These are phyloP conservation scores for Lentinula lateritia DNA, from an alignment of 768 basidiomycete species.

Conservation along the genomic window DNA sequence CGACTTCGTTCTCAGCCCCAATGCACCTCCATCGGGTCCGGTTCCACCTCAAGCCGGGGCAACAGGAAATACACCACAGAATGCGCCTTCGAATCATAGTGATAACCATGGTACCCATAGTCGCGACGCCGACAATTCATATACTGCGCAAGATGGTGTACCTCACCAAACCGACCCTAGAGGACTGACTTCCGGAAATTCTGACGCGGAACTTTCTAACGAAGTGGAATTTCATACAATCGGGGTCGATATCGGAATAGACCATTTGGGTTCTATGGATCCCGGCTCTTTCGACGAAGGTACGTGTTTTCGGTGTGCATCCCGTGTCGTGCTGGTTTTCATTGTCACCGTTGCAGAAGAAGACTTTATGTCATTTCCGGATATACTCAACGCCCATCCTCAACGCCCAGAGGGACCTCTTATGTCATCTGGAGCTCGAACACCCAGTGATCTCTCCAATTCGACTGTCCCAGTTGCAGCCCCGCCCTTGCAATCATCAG, in stretches of 20 bases:
- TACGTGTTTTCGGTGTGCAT: not conserved
- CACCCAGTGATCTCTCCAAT: not conserved
- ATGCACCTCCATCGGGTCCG: not conserved
- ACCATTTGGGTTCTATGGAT: not conserved
- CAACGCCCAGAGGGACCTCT: not conserved
- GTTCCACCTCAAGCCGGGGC: not conserved
- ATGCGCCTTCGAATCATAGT: not conserved
- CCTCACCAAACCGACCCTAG: not conserved
- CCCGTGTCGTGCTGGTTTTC: not conserved
- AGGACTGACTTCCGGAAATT: not conserved
- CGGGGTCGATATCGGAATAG: not conserved
- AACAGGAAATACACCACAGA: not conserved
- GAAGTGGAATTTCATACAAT: not conserved
- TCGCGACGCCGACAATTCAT: not conserved
- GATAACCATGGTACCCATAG: not conserved
- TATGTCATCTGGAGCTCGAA: not conserved
- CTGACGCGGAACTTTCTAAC: not conserved
- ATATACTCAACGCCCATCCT: too few relatives aligned
- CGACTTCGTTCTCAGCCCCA: slow-evolving; percentile 1
- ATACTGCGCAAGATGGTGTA: not conserved
- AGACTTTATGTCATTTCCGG: too few relatives aligned
- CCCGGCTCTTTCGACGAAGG: not conserved
- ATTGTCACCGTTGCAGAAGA: not conserved
- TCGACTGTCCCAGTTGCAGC: not conserved
- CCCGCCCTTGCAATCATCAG: not conserved